Conservation (phyloP, 495 filamentous ascomycete species). For the Cercophora samala region DNA sequence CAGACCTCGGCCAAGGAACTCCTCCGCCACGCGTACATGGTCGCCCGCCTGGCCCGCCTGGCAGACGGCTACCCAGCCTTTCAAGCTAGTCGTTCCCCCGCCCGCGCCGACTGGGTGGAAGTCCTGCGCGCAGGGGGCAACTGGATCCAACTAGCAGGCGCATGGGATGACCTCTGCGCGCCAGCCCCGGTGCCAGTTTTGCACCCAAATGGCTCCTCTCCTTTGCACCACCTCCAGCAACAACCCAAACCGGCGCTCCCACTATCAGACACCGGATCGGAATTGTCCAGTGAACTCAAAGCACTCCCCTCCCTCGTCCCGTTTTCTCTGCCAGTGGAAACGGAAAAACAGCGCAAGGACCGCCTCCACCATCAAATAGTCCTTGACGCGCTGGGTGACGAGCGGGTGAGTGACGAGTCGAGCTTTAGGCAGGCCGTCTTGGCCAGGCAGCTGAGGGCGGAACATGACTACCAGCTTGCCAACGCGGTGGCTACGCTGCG, state of each 20-base stretch:
- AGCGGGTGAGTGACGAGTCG: slow-evolving; percentile 61
- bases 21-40: slow-evolving; percentile 73
- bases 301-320: neutral
- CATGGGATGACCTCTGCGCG: slow-evolving; percentile 69
- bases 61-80: slow-evolving; percentile 79
- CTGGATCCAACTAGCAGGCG: slow-evolving; percentile 58
- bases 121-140: slow-evolving; percentile 61
- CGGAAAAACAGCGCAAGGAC: slow-evolving; percentile 50
- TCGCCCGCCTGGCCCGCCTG: slow-evolving; percentile 66
- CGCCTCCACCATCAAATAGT: slow-evolving; percentile 58
- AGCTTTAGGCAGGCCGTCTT: slow-evolving; percentile 59
- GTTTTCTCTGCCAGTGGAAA: slow-evolving; percentile 34
- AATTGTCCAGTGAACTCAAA: neutral
- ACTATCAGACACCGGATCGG: neutral
- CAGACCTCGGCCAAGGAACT: slow-evolving; percentile 72
- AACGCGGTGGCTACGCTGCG: slow-evolving; percentile 25
- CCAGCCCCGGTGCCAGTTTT: slow-evolving; percentile 57
- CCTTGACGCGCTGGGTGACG: slow-evolving; percentile 61
- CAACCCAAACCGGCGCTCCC: neutral
- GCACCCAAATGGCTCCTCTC: slow-evolving; percentile 4
- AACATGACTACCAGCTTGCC: slow-evolving; percentile 45
- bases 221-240: neutral
- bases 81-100: slow-evolving; percentile 66
- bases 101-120: slow-evolving; percentile 76
- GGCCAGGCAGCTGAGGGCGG: slow-evolving; percentile 55